Base-by-base conservation (phyloP, 2,329 filamentous ascomycete species). In the Colletotrichum tofieldiae region DNA sequence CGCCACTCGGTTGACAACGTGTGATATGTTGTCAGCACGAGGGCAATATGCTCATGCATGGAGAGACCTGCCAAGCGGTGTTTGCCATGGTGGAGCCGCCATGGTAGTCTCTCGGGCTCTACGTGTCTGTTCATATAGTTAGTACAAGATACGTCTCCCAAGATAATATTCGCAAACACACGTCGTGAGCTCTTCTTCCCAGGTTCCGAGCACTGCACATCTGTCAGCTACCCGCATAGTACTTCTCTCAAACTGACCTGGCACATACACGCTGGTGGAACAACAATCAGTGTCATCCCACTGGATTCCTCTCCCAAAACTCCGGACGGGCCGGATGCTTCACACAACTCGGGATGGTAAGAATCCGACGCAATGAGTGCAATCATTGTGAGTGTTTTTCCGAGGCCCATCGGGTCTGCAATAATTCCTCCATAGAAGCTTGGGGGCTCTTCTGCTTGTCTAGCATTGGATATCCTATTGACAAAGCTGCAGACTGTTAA, bases 391-490 rank as follows among this genome's bases (percentile, higher is more conserved):
- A 86, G 71, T 0, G 84, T 85, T 65, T 87, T 87, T 0, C 85
- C 85, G 0, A 86, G 75, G 0, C 85, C 85, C 85, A 86, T 87
- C 0, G 81, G 78, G 68, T 86, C 85, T 1, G 84, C 84, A 29
- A 86, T 76, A n/a, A 86, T 83, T 1, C 85, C 85, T 0, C 85
- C 85, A 12, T 76, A 77, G n/a, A 84, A 85, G 0, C 76, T 47
- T 2, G 76, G 71, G 0, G 84, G 84, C 0, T 77, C 74, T 5
- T 84, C 77, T 0, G 1, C 0, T 51, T 83, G 79, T 12, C 52
- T 51, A 0, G 70, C 54, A 0, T 76, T 73, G 1, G 81, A 81
- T 0, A 84, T 72, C 2, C 75, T 74, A 56, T 86, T 85, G 0
- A 81, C 3, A 54, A 80, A 85, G 11, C 79, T 83, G 14, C 12